Conservation (phyloP, 2,329 filamentous ascomycete species). For the Coniochaeta pulveracea region DNA sequence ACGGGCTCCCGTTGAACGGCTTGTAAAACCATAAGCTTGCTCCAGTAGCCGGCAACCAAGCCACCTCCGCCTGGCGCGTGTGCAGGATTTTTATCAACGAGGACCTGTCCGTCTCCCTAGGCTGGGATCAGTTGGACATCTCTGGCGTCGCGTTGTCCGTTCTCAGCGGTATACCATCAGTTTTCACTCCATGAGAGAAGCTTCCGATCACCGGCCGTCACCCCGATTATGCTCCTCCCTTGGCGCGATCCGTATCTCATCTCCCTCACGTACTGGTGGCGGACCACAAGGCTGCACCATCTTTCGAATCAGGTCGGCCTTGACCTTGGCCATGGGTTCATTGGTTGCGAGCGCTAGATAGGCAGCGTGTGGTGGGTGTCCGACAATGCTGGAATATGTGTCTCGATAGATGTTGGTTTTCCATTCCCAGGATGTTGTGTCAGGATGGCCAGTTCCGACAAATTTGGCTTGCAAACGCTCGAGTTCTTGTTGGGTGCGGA, state of each 20-base stretch:
- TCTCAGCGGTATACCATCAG: no score
- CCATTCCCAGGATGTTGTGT: conserved; percentile 98
- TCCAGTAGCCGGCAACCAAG: no score
- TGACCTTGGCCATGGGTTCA: conserved; percentile 68
- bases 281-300: conserved; percentile 54
- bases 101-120: no score
- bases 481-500: conserved; percentile 94
- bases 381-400: conserved; percentile 78
- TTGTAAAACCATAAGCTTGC: no score
- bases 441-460: conserved; percentile 89
- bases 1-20: no score
- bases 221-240: conserved; percentile 2
- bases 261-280: conserved; percentile 44
- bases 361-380: conserved; percentile 76
- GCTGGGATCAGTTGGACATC: no score
- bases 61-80: no score
- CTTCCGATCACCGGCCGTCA: not conserved
- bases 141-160: no score
- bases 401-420: conserved; percentile 91
- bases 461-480: conserved; percentile 94
- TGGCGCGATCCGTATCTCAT: conserved; percentile 15
- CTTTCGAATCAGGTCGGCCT: conserved; percentile 73
- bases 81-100: no score
- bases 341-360: conserved; percentile 89
- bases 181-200: no score